Evolutionary conservation across 2,329 filamentous ascomycete genomes (phyloP), one percentile per base, ranked within the genome.

Genomic region (Xylaria sp.): DNA sequence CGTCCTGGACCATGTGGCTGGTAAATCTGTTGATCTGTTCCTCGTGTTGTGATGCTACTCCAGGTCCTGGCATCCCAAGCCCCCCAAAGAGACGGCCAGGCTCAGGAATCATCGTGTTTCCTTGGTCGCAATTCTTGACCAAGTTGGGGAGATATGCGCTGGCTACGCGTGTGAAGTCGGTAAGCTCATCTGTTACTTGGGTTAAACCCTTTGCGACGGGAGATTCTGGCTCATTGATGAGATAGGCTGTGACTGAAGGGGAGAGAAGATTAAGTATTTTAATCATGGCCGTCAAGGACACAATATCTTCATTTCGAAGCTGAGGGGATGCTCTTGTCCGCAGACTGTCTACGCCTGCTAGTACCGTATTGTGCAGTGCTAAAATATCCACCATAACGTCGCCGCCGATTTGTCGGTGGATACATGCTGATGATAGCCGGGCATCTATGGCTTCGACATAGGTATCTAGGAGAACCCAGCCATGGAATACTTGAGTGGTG

Each of bases 391-490:
- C 71, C 61, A 82, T 65, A 59, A 77, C 75, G 3, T 76, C 76
- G 14, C 78, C 76, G 24, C 71, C 73, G 21, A 85, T 74, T 64
- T 83, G 81, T 36, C 74, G 77, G 14, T 82, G 77, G 21, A 83
- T 67, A 19, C 75, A 75, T 5, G 78, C 76, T 17, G 74, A 74
- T 4, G 73, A 75, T 19, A 86, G 74, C 3, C 81, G 72, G 12
- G 74, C 71, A 32, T 78, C 75, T 8, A 87, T 66, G 1, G 84
- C 85, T 32, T 79, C 78, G 24, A 79, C 76, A 70, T 88, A 88
- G 19, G 86, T 80, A 51, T 87, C 82, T 6, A 89, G 71, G 55
- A 89, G 74, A 14, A 84, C 78, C 77, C 83, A 88, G 0, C 81
- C 81, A 12, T 80, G 75, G 2, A 73, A 74, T 11, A 75, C 76